phyloP scores from a whole-genome alignment of 1,284 basidiomycete species.

The Bjerkandera adusta region DNA sequence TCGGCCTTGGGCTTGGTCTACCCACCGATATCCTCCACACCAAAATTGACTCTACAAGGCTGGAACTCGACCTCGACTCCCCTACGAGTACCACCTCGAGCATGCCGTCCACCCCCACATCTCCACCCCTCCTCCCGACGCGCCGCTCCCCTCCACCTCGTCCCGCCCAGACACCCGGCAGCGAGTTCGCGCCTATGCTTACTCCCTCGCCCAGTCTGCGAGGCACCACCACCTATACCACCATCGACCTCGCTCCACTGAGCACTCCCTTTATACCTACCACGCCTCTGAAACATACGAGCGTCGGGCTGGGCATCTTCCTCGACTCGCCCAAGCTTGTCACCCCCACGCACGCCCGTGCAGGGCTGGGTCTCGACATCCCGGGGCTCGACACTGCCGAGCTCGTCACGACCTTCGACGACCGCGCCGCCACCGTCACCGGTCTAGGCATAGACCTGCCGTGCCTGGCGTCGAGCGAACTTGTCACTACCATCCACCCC shows the following conservation, averaged over 20 bases:
- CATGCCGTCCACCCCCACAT: not conserved
- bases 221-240: not conserved
- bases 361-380: not conserved
- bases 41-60: too few species aligned
- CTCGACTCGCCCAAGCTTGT: too few species aligned
- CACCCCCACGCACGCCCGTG: not conserved
- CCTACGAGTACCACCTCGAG: too few species aligned
- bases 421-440: not conserved
- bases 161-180: not conserved
- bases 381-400: not conserved
- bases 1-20: too few species aligned
- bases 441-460: conserved; percentile 1
- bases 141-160: not conserved
- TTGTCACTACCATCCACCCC: not conserved
- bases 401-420: not conserved
- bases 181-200: not conserved
- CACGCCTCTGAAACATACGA: not conserved
- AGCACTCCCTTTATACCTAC: not conserved
- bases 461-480: conserved; percentile 1
- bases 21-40: too few species aligned
- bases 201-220: not conserved
- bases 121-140: not conserved
- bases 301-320: too few species aligned
- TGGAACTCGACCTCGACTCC: too few species aligned
- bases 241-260: not conserved